These are phyloP conservation scores for Hamigera avellanea DNA, from an alignment of 495 filamentous ascomycete species.

Conservation along the genomic window DNA sequence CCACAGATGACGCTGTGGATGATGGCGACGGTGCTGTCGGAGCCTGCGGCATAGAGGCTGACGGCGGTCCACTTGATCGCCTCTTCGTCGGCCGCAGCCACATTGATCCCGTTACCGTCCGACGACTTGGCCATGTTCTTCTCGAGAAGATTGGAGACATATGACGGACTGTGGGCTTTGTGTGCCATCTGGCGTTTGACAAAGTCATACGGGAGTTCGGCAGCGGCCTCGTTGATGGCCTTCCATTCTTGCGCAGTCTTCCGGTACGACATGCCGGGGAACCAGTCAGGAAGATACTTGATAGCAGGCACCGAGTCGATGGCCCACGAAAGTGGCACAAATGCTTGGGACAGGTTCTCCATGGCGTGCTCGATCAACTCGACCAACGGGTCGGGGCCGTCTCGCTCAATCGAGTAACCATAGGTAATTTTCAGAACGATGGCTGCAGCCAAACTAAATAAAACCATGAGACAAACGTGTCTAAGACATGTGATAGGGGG, in stretches of 20 bases:
- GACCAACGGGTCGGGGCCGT: conserved; percentile 23
- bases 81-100: conserved; percentile 13
- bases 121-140: conserved; percentile 3
- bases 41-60: conserved; percentile 39
- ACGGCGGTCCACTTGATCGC: conserved; percentile 28
- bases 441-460: no score
- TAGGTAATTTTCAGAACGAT: conserved; percentile 29
- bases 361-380: conserved; percentile 18
- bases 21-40: conserved; percentile 34
- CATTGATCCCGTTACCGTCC: no score
- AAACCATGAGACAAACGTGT: no score
- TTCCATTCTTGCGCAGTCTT: conserved; percentile 1
- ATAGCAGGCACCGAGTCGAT: conserved; percentile 21
- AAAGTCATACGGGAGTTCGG: conserved; percentile 21
- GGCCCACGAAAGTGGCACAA: conserved; percentile 20
- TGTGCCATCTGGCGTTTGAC: conserved; percentile 28
- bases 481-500: no score
- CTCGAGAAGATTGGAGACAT: conserved; percentile 18
- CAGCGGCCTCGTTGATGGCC: neutral
- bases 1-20: conserved; percentile 27
- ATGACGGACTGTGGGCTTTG: conserved; percentile 18
- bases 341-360: conserved; percentile 21
- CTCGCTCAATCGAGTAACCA: conserved; percentile 25
- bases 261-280: neutral
- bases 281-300: conserved; percentile 1